Base-by-base conservation (phyloP, 345 rosid genomes). In the Brassica juncea region DNA sequence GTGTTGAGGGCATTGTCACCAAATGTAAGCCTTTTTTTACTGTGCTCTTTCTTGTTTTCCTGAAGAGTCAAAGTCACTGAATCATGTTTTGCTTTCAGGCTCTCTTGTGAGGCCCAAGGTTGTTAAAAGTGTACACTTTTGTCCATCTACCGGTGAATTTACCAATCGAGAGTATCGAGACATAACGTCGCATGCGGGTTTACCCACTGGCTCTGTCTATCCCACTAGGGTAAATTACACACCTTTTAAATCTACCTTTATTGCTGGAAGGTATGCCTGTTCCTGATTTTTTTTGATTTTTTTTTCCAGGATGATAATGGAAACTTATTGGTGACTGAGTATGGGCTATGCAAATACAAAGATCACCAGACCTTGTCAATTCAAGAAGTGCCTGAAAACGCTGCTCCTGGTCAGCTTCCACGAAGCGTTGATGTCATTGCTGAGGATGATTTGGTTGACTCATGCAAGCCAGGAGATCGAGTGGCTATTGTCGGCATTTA, bases 351-450 rank as follows among this genome's bases (percentile, higher is more conserved):
- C 89, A 85, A 82, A 73, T 95, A 95, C 76, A 95, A 93, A 88
- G 99, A 95, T 85, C 99, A 95, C 75, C 99, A 95, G 87, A 91
- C 99, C 76, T 78, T 95, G 84, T 91, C 99, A 52, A 87, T 95
- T 82, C 99, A 95, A 87, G 99, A 95, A 88, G 92, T 95, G 68
- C 99, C 99, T 7, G 99, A 95, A 82, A 95, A 93, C 78, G 86
- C 99, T 82, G 98, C 99, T 83, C 99, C 99, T 75, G 99, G 99
- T 82, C 99, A 95, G 86, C 97, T 95, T 82, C 99, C 99, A 61
- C 89, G 99, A 58, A 91, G 97, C 0, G 97, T 95, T 69, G 99
- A 95, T 87, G 85, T 89, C 74, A 90, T 95, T 76, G 93, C 89
- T 74, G 99, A 95, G 88, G 99, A 95, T 79, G 98, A 95, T 80